Evolutionary conservation across 306 rosid species (phyloP), one percentile per base, ranked within the genome.

Genomic region (Cucumis sativus): DNA sequence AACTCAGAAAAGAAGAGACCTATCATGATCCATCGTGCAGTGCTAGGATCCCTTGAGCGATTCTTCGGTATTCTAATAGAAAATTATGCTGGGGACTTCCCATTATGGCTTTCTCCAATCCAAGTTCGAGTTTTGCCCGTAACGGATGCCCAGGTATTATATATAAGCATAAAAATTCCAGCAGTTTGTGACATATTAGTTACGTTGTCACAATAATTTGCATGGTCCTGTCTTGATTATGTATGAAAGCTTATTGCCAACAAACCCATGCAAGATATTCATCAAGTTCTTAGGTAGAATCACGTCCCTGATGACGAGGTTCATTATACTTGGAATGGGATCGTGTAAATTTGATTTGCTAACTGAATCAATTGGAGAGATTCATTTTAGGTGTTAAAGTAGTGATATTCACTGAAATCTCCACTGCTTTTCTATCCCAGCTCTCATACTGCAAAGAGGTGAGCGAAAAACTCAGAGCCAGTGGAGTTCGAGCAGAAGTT

Each of bases 11-110:
- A 87, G 86, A 88, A 80, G 90, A 87, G 90, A 79, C 99, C 99
- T 63, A 89, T 95, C 66, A 77, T 95, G 99, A 89, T 95, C 79
- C 99, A 95, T 63, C 89, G 99, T 86, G 99, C 99, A 39, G 97
- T 95, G 33, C 92, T 95, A 51, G 99, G 99, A 88, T 95, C 97
- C 58, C 81, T 95, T 88, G 99, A 95, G 81, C 88, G 96, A 80
- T 92, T 95, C 87, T 95, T 92, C 51, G 99, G 97, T 9, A 96
- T 95, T 78, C 92, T 95, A 47, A 92, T 95, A 65, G 99, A 95
- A 88, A 92, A 95, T 80, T 95, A 90, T 87, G 97, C 97, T 21
- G 97, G 99, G 56, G 97, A 95, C 79, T 95, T 95, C 79, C 99
- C 99, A 37, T 82, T 95, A 73, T 95, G 97, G 99, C 97, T 95